Evolutionary conservation across 2,329 filamentous ascomycete genomes (phyloP), one percentile per base, ranked within the genome.

Genomic region (Sporothrix sp.): DNA sequence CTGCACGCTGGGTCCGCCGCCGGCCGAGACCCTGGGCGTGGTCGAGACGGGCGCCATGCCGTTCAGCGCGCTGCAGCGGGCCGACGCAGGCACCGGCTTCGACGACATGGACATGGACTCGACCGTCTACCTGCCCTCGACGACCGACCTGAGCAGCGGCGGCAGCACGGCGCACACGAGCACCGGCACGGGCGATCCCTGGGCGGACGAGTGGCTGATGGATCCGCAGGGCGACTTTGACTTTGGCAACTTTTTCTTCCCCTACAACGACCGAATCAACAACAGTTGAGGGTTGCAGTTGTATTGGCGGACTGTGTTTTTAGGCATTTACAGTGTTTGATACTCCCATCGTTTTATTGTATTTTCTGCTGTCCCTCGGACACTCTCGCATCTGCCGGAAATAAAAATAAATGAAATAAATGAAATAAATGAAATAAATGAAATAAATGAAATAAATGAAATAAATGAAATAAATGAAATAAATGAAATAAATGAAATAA

Each of bases 211-310:
- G 9, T 53, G 52, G 47, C 43, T 51, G 11, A 28, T 52, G 30
- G 49, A 52, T 18, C 44, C 51, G 14, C 50, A 43, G 30, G 51
- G 37, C 23, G 53, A 55, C 8, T 53, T 53, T 49, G 52, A 45
- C 8, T 37, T 48, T 7, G 38, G 36, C 27, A 57, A 52, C 49
- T 57, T 53, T 53, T 55, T 57, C 25, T 57, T 52, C 27, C 55
- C 55, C 0, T 52, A 47, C 35, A 55, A 56, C 48, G 52, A 56
- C 35, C 48, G 35, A 13, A 51, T 56, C 18, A 36, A 52, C 33
- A 48, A 36, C 32, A 32, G 32, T 18, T 52, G 23, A n/a, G 9
- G 30, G 25, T 8, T 14, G 33, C 3, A 7, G 14, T 18, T n/a
- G 35, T 10, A 8, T 13, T 5, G n/a, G n/a, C 20, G 16, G 33